Percentiles rank a stretch among this genome's conserved stretches.
Evolutionary conservation across 2,329 filamentous ascomycete genomes (phyloP).

Genomic region (Trichothecium roseum): DNA sequence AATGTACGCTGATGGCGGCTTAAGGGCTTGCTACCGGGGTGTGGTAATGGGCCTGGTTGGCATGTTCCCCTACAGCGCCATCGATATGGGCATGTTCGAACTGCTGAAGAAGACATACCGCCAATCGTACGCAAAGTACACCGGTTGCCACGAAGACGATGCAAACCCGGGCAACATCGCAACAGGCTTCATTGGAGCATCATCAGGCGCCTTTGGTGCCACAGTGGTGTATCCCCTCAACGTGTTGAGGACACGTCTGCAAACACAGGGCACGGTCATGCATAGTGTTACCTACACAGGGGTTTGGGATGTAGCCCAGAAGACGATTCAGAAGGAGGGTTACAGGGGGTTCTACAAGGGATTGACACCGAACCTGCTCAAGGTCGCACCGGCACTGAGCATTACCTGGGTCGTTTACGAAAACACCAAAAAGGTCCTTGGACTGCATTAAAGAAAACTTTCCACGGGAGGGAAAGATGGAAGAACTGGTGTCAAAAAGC

Average conservation of each 20-base stretch:
- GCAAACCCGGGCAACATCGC: constrained; percentile 70
- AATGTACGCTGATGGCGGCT: constrained; percentile 70
- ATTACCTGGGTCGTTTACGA: constrained; percentile 94
- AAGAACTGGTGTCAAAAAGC: not conserved
- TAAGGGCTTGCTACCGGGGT: constrained; percentile 77
- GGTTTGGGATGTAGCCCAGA: constrained; percentile 77
- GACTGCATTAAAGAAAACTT: constrained; percentile 27
- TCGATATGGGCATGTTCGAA: constrained; percentile 94
- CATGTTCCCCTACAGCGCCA: constrained; percentile 96
- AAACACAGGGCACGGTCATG: constrained; percentile 88
- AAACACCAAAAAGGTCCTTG: constrained; percentile 68
- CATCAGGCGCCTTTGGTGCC: constrained; percentile 84
- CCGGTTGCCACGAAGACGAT: constrained; percentile 73
- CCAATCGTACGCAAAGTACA: constrained; percentile 55
- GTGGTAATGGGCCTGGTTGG: constrained; percentile 88
- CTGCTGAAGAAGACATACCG: constrained; percentile 72
- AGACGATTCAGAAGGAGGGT: constrained; percentile 77
- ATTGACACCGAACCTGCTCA: constrained; percentile 86
- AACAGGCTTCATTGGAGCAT: constrained; percentile 81
- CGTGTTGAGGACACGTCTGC: constrained; percentile 78
- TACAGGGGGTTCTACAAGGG: constrained; percentile 85
- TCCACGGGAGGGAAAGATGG: constrained; percentile 1
- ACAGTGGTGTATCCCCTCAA: constrained; percentile 94
- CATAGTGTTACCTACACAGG: constrained; percentile 86
- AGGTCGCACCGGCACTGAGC: constrained; percentile 90